Percentiles rank a stretch among this genome's conserved stretches.
These are phyloP conservation scores for Arabidopsis suecica DNA, from an alignment of 345 rosid genomes.

Conservation along the genomic window DNA sequence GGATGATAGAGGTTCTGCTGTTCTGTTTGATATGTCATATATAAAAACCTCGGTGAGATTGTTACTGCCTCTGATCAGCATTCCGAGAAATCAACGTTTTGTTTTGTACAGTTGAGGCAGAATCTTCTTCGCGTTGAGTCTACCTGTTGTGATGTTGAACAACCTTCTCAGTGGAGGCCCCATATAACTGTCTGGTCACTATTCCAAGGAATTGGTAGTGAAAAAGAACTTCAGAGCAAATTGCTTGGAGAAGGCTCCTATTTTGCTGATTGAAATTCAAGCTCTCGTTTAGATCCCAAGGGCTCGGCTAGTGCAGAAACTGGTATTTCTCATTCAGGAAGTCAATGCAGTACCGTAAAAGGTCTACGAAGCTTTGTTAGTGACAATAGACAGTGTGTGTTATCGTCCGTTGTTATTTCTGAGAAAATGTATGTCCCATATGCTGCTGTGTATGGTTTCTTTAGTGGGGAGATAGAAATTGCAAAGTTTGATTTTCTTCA, in stretches of 20 bases:
- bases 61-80: conserved; percentile 53
- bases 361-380: conserved; percentile 43
- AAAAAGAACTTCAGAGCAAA: conserved; percentile 47
- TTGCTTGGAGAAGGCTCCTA: conserved; percentile 58
- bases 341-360: conserved; percentile 29
- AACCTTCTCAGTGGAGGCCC: conserved; percentile 69
- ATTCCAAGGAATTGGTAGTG: conserved; percentile 29
- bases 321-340: conserved; percentile 35
- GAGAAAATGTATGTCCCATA: conserved; percentile 70
- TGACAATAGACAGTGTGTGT: conserved; percentile 54
- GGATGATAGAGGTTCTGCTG: conserved; percentile 66
- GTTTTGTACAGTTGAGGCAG: conserved; percentile 60
- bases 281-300: conserved; percentile 37
- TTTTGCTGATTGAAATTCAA: conserved; percentile 57
- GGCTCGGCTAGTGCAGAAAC: conserved; percentile 30
- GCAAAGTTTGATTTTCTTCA: conserved; percentile 61
- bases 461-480: conserved; percentile 77
- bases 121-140: conserved; percentile 71
- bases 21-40: conserved; percentile 65
- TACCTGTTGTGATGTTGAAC: conserved; percentile 59
- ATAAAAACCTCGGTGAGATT: conserved; percentile 54
- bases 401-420: conserved; percentile 93
- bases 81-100: conserved; percentile 47
- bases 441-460: conserved; percentile 85
- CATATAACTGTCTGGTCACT: conserved; percentile 72